These are phyloP conservation scores for Zygotorulaspora chibaensis DNA, from an alignment of 805 yeast species.

Conservation along the genomic window DNA sequence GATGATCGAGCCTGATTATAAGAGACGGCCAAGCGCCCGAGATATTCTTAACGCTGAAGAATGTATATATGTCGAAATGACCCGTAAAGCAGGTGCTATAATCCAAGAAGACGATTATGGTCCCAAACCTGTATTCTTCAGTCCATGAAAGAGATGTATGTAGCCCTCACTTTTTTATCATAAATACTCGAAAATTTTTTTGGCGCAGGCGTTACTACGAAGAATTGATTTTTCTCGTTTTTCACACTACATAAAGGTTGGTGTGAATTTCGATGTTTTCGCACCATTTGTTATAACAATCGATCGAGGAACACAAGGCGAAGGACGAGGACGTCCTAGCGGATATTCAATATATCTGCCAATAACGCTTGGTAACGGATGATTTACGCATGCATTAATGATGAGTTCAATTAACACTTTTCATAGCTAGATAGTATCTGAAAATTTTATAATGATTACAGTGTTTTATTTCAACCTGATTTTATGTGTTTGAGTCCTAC, in stretches of 20 bases:
- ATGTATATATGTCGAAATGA: slow-evolving; percentile 67
- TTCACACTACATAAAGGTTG: neutral
- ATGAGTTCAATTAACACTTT: slow-evolving; percentile 32
- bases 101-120: slow-evolving; percentile 96
- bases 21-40: slow-evolving; percentile 72
- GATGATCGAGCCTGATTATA: slow-evolving; percentile 86
- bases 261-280: neutral
- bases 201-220: neutral
- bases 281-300: too few relatives aligned
- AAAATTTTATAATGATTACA: slow-evolving; percentile 30
- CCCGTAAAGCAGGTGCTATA: slow-evolving; percentile 88
- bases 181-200: neutral
- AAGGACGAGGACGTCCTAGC: slow-evolving; percentile 10
- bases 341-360: neutral
- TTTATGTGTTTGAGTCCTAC: too few relatives aligned
- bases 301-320: neutral
- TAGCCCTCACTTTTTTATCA: neutral
- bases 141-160: slow-evolving; percentile 1
- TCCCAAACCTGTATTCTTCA: slow-evolving; percentile 54
- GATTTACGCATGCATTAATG: slow-evolving; percentile 12
- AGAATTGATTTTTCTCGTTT: neutral
- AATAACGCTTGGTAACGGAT: too few relatives aligned
- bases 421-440: slow-evolving; percentile 38
- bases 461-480: slow-evolving; percentile 23
- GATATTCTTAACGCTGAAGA: slow-evolving; percentile 68